Base-by-base conservation (phyloP, 768 basidiomycete species). In the Paxillus ammoniavirescens region DNA sequence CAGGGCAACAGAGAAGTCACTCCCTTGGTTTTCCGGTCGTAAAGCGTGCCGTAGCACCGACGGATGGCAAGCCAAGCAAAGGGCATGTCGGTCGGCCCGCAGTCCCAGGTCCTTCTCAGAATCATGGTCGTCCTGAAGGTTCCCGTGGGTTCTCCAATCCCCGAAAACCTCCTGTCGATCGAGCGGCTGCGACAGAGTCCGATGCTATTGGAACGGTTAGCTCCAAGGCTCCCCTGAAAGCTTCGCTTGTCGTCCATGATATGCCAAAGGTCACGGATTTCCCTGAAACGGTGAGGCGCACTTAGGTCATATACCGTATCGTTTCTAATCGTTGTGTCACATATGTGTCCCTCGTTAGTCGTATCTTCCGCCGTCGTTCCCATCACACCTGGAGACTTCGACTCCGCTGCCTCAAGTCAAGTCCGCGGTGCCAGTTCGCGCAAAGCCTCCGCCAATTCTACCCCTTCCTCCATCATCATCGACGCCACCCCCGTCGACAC, bases 361-460 rank as follows among this genome's bases (percentile, higher is more conserved):
- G n/a, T 81, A 76, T 53, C 65, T 80, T 17, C 81, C 81, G 1
- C 82, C 82, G 4, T 83, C 82, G 7, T 84, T 83, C 58, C 77
- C 80, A 30, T 71, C 76, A 10, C 70, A 81, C 52, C 63, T 84
- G 18, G 61, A 68, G 31, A 83, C 81, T 26, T 85, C 83, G 2
- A 84, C 82, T 5, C 83, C 82, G 9, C 69, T 66, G 33, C 57
- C 60, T n/a, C 53, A 55, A 15, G 42, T 49, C 26, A 47, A 52
- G 41, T 43, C 55, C 38, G 52, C 43, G 44, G 53, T 61, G 12
- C 57, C 61, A 44, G 49, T 60, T 43, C 73, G 72, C 23, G 64
- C 63, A n/a, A 81, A 81, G 62, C 78, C 79, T 3, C 66, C 73
- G 33, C 70, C 75, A 2, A 80, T 82, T 33, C 40, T 61, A 4